Percentiles rank a stretch among this genome's conserved stretches.
Conservation (phyloP, 2,329 filamentous ascomycete genomes). For the Byssochlamys sp. region DNA sequence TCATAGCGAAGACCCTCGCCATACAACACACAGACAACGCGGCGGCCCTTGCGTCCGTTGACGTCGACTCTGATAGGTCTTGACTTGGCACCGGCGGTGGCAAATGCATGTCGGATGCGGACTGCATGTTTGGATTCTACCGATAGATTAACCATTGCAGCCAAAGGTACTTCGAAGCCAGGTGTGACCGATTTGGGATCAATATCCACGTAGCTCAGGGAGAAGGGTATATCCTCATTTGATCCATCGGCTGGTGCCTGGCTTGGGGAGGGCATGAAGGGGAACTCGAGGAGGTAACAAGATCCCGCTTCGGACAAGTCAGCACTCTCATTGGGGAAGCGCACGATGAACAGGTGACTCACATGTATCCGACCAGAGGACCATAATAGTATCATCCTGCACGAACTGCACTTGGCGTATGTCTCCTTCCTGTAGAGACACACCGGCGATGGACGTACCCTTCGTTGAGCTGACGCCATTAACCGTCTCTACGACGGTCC, state of each 20-base stretch:
- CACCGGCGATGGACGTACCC: constrained; percentile 18
- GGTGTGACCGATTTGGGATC: constrained; percentile 3
- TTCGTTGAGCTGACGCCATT: constrained; percentile 50
- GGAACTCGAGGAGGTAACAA: constrained; percentile 26
- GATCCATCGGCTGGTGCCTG: constrained; percentile 3
- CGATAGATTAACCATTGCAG: constrained; percentile 14
- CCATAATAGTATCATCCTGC: constrained; percentile 50
- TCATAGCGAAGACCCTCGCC: constrained; percentile 45
- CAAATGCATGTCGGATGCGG: constrained; percentile 40
- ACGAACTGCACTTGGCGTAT: constrained; percentile 58
- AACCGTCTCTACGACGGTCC: constrained; percentile 42
- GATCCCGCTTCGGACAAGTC: constrained; percentile 12
- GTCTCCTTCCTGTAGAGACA: constrained; percentile 25
- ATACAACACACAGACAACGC: constrained; percentile 47
- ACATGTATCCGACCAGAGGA: constrained; percentile 43
- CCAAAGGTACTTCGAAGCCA: constrained; percentile 7
- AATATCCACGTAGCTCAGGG: constrained; percentile 14
- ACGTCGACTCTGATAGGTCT: constrained; percentile 43
- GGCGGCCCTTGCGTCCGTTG: constrained; percentile 46
- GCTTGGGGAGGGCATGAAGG: constrained; percentile 15
- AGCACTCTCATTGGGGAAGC: background rate
- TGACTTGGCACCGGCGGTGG: constrained; percentile 32
- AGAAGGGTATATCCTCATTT: constrained; percentile 2
- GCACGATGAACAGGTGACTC: constrained; percentile 5
- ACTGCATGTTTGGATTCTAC: constrained; percentile 8